Evolutionary conservation across 2,329 filamentous ascomycete species (phyloP).

Genomic region (Aspergillus calidoustus): DNA sequence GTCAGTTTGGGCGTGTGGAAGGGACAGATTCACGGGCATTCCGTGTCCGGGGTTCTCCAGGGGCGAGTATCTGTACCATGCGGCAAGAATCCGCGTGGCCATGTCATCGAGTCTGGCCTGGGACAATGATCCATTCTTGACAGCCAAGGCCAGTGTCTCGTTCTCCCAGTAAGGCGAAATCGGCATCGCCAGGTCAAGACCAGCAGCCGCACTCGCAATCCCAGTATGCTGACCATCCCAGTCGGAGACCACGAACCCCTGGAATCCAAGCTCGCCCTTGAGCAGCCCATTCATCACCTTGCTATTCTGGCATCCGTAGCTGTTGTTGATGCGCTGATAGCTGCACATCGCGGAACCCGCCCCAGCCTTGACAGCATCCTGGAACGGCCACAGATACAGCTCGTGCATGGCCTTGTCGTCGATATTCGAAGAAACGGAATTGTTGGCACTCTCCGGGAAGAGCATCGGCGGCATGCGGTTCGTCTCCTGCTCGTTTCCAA

Average conservation of each 20-base stretch:
- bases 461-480: slow-evolving; percentile 22
- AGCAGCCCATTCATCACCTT: slow-evolving; percentile 75
- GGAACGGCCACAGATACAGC: slow-evolving; percentile 69
- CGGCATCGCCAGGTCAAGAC: not conserved
- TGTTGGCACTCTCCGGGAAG: not conserved
- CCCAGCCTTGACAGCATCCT: slow-evolving; percentile 63
- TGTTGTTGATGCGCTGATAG: slow-evolving; percentile 73
- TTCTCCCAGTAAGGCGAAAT: not conserved
- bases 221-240: slow-evolving; percentile 77
- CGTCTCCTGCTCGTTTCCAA: slow-evolving; percentile 65
- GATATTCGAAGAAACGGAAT: slow-evolving; percentile 62
- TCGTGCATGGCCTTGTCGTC: slow-evolving; percentile 70
- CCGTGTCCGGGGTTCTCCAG: slow-evolving; percentile 40
- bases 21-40: slow-evolving; percentile 43
- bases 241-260: slow-evolving; percentile 74
- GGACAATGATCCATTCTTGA: slow-evolving; percentile 16
- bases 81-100: slow-evolving; percentile 19
- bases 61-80: slow-evolving; percentile 18
- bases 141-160: slow-evolving; percentile 30
- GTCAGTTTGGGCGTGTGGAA: slow-evolving; percentile 54
- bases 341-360: slow-evolving; percentile 65
- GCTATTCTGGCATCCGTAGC: slow-evolving; percentile 78
- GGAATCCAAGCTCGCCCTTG: slow-evolving; percentile 80
- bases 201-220: slow-evolving; percentile 59
- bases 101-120: slow-evolving; percentile 19